These are phyloP conservation scores for Russula brevipes DNA, from an alignment of 768 basidiomycete species.

Conservation along the genomic window DNA sequence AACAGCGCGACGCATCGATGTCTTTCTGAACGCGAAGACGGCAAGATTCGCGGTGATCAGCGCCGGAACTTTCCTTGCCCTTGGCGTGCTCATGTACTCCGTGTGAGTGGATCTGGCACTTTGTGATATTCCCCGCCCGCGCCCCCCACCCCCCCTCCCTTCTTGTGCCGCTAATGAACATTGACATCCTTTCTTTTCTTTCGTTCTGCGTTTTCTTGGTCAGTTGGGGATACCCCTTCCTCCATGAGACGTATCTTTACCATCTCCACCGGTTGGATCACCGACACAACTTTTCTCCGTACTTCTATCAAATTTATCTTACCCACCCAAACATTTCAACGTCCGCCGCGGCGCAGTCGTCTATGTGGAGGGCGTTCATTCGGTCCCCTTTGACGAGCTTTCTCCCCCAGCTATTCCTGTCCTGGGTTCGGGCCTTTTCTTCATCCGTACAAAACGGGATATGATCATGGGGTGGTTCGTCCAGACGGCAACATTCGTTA, in stretches of 20 bases:
- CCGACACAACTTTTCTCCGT: slow-evolving; percentile 96
- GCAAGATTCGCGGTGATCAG: slow-evolving; percentile 67
- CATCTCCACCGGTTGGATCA: slow-evolving; percentile 90
- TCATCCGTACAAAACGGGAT: slow-evolving; percentile 53
- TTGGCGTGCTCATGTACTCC: slow-evolving; percentile 63
- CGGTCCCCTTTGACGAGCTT: slow-evolving; percentile 79
- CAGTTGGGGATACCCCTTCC: slow-evolving; percentile 93
- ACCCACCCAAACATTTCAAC: slow-evolving; percentile 51
- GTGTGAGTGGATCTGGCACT: slow-evolving; percentile 47
- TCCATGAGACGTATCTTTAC: slow-evolving; percentile 90
- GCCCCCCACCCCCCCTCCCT: too few species aligned
- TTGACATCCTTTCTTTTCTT: neutral
- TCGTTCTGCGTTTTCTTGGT: neutral
- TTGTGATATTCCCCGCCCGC: neutral
- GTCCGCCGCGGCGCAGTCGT: slow-evolving; percentile 23
- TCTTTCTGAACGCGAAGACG: slow-evolving; percentile 45
- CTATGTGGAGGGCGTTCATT: slow-evolving; percentile 42
- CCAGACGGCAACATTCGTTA: slow-evolving; percentile 86
- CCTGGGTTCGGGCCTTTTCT: slow-evolving; percentile 69
- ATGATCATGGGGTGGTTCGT: slow-evolving; percentile 85
- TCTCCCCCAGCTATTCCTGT: slow-evolving; percentile 72
- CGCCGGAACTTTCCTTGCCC: slow-evolving; percentile 55
- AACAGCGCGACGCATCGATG: slow-evolving; percentile 27
- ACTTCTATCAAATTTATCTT: slow-evolving; percentile 94
- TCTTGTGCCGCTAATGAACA: neutral